These are phyloP conservation scores for Chlorophyllum brunneum DNA, from an alignment of 768 basidiomycete species.

Conservation along the genomic window DNA sequence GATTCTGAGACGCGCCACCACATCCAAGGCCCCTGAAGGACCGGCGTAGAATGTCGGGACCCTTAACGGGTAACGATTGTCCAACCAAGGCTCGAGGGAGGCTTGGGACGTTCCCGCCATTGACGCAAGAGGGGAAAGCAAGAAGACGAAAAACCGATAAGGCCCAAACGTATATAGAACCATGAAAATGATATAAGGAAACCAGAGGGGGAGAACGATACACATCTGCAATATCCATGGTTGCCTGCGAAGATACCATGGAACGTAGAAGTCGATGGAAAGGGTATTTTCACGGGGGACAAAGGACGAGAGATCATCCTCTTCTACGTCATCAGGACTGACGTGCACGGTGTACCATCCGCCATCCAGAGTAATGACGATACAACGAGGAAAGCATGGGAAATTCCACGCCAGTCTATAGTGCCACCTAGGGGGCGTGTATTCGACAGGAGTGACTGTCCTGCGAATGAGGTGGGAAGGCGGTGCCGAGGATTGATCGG, in stretches of 20 bases:
- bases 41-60: conserved; percentile 1
- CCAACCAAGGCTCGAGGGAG: background rate
- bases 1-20: background rate
- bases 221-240: conserved; percentile 5
- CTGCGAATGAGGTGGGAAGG: background rate
- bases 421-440: background rate
- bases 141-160: conserved; percentile 2
- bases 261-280: conserved; percentile 2
- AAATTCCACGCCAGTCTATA: background rate
- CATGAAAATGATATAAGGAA: background rate
- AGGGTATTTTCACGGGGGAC: background rate
- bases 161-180: background rate
- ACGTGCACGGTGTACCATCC: conserved; percentile 7
- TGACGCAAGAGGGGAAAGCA: background rate
- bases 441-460: background rate
- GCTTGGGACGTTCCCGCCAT: background rate
- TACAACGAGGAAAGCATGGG: background rate
- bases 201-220: conserved; percentile 2
- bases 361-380: background rate
- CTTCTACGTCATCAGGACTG: background rate
- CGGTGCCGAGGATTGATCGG: background rate
- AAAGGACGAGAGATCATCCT: background rate
- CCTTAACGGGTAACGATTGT: background rate
- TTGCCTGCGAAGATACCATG: background rate
- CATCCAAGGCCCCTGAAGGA: background rate